Evolutionary conservation across 345 rosid species (phyloP).

Genomic region (Psidium friedrichsthalianum): DNA sequence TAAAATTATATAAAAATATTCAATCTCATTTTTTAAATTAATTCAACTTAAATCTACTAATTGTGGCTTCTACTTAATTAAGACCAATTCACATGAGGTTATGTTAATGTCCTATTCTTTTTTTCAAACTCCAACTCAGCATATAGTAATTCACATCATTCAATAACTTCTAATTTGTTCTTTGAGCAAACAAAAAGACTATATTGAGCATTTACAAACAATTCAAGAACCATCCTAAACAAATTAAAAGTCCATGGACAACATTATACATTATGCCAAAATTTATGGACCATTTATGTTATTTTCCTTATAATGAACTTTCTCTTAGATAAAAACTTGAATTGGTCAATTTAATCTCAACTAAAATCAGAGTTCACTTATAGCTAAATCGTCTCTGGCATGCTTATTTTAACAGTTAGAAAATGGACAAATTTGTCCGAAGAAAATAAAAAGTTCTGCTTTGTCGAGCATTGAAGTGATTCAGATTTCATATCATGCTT

Average conservation of each 20-base stretch:
- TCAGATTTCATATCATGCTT: background rate
- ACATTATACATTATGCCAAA: background rate
- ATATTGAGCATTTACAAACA: background rate
- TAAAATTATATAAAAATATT: background rate
- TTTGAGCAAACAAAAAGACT: background rate
- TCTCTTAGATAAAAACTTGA: rapidly evolving
- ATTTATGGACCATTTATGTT: background rate
- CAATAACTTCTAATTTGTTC: background rate
- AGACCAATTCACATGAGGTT: too few relatives aligned
- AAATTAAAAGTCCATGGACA: background rate
- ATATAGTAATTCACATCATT: too few relatives aligned
- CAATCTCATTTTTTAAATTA: background rate
- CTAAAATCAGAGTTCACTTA: rapidly evolving
- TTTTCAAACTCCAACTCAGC: background rate
- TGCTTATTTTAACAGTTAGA: background rate
- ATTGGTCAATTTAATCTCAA: background rate
- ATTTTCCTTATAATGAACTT: background rate
- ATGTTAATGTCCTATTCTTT: too few relatives aligned
- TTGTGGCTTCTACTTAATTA: background rate
- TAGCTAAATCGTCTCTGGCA: rapidly evolving
- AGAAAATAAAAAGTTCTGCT: background rate
- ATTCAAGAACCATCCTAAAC: rapidly evolving
- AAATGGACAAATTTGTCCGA: background rate
- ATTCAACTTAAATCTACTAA: background rate
- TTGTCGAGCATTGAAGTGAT: background rate